phyloP scores from a whole-genome alignment of 192 early-diverging fungal genomes.

The Allomyces macrogynus region DNA sequence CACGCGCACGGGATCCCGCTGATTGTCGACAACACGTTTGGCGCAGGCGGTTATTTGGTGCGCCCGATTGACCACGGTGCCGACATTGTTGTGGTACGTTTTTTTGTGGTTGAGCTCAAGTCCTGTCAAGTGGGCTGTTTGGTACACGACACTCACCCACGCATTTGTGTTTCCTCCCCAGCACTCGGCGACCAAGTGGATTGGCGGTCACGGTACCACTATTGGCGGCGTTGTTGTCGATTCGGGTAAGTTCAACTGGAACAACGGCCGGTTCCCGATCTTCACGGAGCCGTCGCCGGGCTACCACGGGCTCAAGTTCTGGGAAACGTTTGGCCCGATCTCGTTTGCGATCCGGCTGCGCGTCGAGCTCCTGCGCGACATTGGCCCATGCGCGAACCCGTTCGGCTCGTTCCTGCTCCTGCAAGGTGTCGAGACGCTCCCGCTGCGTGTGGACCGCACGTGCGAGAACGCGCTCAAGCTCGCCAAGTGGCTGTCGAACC shows the following conservation, averaged over 20 bases:
- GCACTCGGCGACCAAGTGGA: slow-evolving; percentile 82
- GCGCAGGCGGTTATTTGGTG: slow-evolving; percentile 65
- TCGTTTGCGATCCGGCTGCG: slow-evolving; percentile 58
- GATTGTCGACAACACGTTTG: slow-evolving; percentile 93
- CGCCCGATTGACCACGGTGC: slow-evolving; percentile 83
- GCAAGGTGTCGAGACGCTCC: slow-evolving; percentile 80
- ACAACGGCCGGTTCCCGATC: slow-evolving; percentile 65
- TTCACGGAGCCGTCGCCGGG: slow-evolving; percentile 68
- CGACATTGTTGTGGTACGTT: slow-evolving; percentile 63
- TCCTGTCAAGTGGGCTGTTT: too few relatives aligned
- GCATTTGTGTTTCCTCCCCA: neutral
- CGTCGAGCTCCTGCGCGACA: slow-evolving; percentile 64
- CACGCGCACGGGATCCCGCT: slow-evolving; percentile 69
- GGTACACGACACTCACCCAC: too few relatives aligned
- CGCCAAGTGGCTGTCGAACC: slow-evolving; percentile 56
- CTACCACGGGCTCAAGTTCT: slow-evolving; percentile 75
- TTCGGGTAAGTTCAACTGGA: slow-evolving; percentile 70
- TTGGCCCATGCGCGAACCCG: slow-evolving; percentile 68
- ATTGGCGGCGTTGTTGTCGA: slow-evolving; percentile 83
- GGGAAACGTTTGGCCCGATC: slow-evolving; percentile 42
- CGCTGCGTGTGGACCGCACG: slow-evolving; percentile 71
- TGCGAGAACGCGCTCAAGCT: slow-evolving; percentile 55
- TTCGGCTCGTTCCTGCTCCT: slow-evolving; percentile 72
- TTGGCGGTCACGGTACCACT: slow-evolving; percentile 73
- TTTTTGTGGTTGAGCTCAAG: too few relatives aligned